Base-by-base conservation (phyloP, 768 basidiomycete genomes). In the Lactifluus hygrophoroides region DNA sequence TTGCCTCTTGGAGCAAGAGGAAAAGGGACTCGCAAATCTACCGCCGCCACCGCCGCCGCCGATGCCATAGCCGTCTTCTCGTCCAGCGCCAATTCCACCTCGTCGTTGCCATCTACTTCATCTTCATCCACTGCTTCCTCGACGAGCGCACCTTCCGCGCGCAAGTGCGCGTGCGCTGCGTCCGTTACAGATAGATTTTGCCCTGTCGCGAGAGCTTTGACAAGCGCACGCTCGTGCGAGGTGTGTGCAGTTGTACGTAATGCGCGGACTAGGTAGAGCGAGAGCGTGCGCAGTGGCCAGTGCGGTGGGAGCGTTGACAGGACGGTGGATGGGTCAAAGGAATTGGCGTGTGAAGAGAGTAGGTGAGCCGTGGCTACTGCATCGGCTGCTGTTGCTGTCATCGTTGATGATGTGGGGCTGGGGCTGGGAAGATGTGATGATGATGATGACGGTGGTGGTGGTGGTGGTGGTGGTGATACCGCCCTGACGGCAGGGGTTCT, bases 241-340 rank as follows among this genome's bases (percentile, higher is more conserved):
- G 77, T 72, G 66, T 95, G 92, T 2, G 57, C 38, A 6, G 53
- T 16, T 2, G 35, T 51, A 9, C 58, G 58, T 19, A 55, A 27
- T 8, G 54, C 13, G 7, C 58, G 53, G 3, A 55, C 35, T 27
- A 60, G 54, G 27, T 54, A 54, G 3, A 48, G 35, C n/a, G 48
- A 44, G 35, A 91, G 71, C 9, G 83, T 81, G 62, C 88, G 77
- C 23, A 90, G 80, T 58, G 93, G 80, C 3, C 90, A 90, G 16
- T 90, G 84, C 4, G 82, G 72, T 27, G 95, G 74, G 75, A 95
- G 94, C 4, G 85, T 81, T 0, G 89, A 82, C 58, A 94, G 76
- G 10, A 80, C 71, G 19, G 77, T 75, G 14, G 94, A 72, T 1
- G 91, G 81, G 92, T 93, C 95, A 27, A 80, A 74, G 51, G 80